These are phyloP conservation scores for Priceomyces haplophilus DNA, from an alignment of 805 yeast species.

Conservation along the genomic window DNA sequence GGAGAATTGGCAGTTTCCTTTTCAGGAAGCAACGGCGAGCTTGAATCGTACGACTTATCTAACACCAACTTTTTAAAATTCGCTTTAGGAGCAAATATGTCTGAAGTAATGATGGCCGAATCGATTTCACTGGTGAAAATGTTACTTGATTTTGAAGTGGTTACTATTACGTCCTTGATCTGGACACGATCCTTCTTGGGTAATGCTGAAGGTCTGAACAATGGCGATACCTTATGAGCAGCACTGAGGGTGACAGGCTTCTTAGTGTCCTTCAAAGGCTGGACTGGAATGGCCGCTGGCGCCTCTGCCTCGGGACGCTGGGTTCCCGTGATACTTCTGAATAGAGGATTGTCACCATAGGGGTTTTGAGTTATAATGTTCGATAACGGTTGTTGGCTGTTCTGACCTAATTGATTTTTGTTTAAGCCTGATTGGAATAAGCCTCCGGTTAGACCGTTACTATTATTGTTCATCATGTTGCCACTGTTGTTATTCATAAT, in stretches of 20 bases:
- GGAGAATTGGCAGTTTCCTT: constrained; percentile 9
- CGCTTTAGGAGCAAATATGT: constrained; percentile 62
- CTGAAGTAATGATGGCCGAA: constrained; percentile 66
- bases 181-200: constrained; percentile 10
- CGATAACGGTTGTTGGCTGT: constrained; percentile 22
- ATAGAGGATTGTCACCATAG: constrained; percentile 75
- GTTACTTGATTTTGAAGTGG: constrained; percentile 10
- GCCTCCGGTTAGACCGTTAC: constrained; percentile 13
- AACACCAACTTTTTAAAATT: constrained; percentile 54
- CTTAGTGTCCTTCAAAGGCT: constrained; percentile 30
- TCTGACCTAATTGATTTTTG: constrained; percentile 21
- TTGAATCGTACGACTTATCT: constrained; percentile 34
- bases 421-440: constrained; percentile 13
- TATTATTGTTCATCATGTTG: no score
- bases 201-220: constrained; percentile 27
- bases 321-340: constrained; percentile 40
- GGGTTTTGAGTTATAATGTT: constrained; percentile 51
- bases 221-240: constrained; percentile 63
- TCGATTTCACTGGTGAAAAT: constrained; percentile 51
- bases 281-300: constrained; percentile 29
- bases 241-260: constrained; percentile 58
- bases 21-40: constrained; percentile 6
- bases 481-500: constrained; percentile 8
- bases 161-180: constrained; percentile 7
- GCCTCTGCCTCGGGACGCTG: constrained; percentile 9